phyloP scores from a whole-genome alignment of 2,329 filamentous ascomycete species.

The Mariannaea elegans region DNA sequence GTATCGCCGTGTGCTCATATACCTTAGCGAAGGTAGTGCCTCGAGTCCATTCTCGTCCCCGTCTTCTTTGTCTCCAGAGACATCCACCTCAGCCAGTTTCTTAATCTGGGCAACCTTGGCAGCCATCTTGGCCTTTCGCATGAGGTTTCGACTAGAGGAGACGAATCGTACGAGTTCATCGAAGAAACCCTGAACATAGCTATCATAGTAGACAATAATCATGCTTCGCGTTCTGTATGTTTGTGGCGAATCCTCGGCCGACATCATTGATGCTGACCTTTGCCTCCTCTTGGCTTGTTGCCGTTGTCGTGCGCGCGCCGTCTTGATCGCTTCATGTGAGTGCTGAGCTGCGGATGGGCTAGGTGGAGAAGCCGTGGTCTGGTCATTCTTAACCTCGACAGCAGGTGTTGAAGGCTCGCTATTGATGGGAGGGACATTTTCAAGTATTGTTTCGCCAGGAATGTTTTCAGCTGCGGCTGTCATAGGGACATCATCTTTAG shows the following conservation, averaged over 20 bases:
- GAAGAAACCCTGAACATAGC: conserved; percentile 83
- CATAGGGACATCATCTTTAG: conserved; percentile 54
- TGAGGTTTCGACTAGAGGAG: conserved; percentile 80
- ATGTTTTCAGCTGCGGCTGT: conserved; percentile 28
- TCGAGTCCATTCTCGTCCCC: conserved; percentile 44
- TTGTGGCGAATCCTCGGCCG: conserved; percentile 56
- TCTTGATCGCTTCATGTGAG: conserved; percentile 55
- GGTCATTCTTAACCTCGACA: conserved; percentile 41
- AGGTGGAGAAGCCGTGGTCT: conserved; percentile 22
- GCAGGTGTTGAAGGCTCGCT: conserved; percentile 25
- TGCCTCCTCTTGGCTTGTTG: conserved; percentile 60
- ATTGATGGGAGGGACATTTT: conserved; percentile 26
- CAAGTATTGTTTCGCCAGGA: conserved; percentile 25
- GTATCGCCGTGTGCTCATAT: conserved; percentile 50
- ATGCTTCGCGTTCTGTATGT: conserved; percentile 77
- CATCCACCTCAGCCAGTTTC: conserved; percentile 66
- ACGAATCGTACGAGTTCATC: conserved; percentile 85
- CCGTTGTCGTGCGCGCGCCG: conserved; percentile 52
- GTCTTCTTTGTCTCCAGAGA: conserved; percentile 57
- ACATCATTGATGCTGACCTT: conserved; percentile 62
- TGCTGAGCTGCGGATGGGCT: conserved; percentile 44
- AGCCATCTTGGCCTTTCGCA: conserved; percentile 89
- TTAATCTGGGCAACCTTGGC: conserved; percentile 75
- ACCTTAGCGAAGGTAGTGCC: conserved; percentile 50
- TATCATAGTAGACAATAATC: conserved; percentile 93